These are phyloP conservation scores for Actinomortierella wolfii DNA, from an alignment of 371 early-diverging fungal genomes.

Conservation along the genomic window DNA sequence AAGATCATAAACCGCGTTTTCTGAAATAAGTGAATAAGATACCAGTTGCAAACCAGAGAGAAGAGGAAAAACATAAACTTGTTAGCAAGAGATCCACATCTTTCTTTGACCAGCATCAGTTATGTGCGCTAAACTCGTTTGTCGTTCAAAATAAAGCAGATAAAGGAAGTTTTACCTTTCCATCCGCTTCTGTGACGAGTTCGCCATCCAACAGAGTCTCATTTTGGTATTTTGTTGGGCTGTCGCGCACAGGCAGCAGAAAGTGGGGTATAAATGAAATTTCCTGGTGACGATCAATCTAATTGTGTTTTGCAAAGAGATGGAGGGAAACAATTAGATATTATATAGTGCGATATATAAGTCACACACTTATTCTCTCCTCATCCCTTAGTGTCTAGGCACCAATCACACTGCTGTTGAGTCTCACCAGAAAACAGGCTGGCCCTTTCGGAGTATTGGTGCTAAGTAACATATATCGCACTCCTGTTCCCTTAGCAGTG, in stretches of 20 bases:
- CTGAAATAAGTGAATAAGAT: too few relatives aligned
- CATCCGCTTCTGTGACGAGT: constrained; percentile 64
- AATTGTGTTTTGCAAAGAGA: not conserved
- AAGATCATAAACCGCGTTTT: constrained; percentile 70
- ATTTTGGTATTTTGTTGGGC: constrained; percentile 60
- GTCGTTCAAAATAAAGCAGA: too few relatives aligned
- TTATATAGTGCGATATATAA: not conserved
- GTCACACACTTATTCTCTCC: too few relatives aligned
- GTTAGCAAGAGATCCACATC: too few relatives aligned
- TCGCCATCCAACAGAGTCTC: constrained; percentile 85
- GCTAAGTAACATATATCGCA: constrained; percentile 76
- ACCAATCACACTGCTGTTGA: not conserved
- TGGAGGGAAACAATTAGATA: not conserved
- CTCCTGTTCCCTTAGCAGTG: constrained; percentile 90
- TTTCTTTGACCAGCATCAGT: too few relatives aligned
- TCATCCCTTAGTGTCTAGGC: too few relatives aligned
- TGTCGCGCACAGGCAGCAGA: constrained; percentile 58
- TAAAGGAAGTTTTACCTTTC: constrained; percentile 46
- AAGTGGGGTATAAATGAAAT: constrained; percentile 71
- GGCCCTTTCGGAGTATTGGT: constrained; percentile 58
- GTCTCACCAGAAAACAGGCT: constrained; percentile 65
- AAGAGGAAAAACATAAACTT: not conserved
- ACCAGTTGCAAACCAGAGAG: not conserved
- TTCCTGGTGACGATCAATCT: constrained; percentile 74
- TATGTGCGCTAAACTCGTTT: too few relatives aligned